Percentiles rank a stretch among this genome's conserved stretches.
Evolutionary conservation across 345 rosid species (phyloP).

Genomic region (Ceriops tagal): DNA sequence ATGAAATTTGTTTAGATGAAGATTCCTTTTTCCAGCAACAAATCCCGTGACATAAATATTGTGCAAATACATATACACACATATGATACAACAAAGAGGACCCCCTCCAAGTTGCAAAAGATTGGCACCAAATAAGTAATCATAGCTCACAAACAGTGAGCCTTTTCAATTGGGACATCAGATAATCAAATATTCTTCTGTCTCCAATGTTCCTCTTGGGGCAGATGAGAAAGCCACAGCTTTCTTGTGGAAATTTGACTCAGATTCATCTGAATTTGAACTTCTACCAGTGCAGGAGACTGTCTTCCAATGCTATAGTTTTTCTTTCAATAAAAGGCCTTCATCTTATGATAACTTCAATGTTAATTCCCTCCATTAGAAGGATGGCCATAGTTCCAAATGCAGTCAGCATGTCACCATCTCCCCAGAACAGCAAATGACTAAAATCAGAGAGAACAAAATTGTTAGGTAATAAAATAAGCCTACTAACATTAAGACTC

Average conservation of each 20-base stretch:
- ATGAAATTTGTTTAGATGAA: not conserved
- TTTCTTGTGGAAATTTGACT: not conserved
- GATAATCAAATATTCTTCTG: not conserved
- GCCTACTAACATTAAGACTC: not conserved
- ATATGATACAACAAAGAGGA: not conserved
- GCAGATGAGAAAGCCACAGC: not conserved
- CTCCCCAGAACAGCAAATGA: not conserved
- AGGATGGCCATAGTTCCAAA: not conserved
- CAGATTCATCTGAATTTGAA: not conserved
- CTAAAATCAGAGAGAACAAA: not conserved
- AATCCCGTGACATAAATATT: too few relatives aligned
- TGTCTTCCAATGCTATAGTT: not conserved
- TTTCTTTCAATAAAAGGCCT: not conserved
- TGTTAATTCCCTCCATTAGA: not conserved
- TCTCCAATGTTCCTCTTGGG: constrained; percentile 7
- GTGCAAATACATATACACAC: too few relatives aligned
- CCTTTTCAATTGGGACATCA: too few relatives aligned
- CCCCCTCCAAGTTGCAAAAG: not conserved
- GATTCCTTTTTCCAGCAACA: not conserved
- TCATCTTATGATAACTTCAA: not conserved
- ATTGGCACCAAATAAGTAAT: not conserved
- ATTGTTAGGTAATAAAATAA: not conserved
- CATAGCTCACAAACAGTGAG: too few relatives aligned
- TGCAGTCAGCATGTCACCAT: not conserved
- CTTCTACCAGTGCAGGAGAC: not conserved